Evolutionary conservation across 768 basidiomycete genomes (phyloP).

Genomic region (Termitomyces sp.): DNA sequence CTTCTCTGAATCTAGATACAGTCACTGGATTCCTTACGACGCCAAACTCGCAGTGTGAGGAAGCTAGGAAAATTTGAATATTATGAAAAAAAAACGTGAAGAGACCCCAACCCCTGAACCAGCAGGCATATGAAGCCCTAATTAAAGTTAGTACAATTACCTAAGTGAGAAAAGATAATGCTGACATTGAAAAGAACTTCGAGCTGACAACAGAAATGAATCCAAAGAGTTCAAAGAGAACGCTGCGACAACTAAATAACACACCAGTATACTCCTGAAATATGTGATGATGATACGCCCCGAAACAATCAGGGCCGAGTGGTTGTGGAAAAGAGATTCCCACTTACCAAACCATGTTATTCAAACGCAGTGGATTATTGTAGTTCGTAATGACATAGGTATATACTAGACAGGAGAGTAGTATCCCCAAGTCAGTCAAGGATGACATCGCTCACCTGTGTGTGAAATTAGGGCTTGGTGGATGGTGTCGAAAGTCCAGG

Average conservation of each 20-base stretch:
- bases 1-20: not conserved
- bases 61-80: slow-evolving; percentile 26
- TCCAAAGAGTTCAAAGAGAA: not conserved
- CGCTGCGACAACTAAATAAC: slow-evolving; percentile 7
- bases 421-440: not conserved
- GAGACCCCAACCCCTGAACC: slow-evolving; percentile 42
- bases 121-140: slow-evolving; percentile 54
- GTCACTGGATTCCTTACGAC: slow-evolving; percentile 27
- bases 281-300: not conserved
- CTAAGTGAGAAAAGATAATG: not conserved
- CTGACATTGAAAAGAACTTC: slow-evolving; percentile 57
- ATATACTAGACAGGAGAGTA: slow-evolving; percentile 37
- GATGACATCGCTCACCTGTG: slow-evolving; percentile 29
- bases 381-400: slow-evolving; percentile 52
- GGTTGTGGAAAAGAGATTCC: slow-evolving; percentile 1
- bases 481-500: slow-evolving; percentile 47
- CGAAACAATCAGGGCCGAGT: not conserved
- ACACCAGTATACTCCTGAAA: slow-evolving; percentile 48
- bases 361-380: slow-evolving; percentile 35
- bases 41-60: slow-evolving; percentile 40
- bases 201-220: slow-evolving; percentile 27
- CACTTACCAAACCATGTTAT: slow-evolving; percentile 44
- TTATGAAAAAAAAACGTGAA: not conserved
- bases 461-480: slow-evolving; percentile 57
- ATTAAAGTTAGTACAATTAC: not conserved